Conservation (phyloP, 495 filamentous ascomycete species). For the Penicillium paradoxum region DNA sequence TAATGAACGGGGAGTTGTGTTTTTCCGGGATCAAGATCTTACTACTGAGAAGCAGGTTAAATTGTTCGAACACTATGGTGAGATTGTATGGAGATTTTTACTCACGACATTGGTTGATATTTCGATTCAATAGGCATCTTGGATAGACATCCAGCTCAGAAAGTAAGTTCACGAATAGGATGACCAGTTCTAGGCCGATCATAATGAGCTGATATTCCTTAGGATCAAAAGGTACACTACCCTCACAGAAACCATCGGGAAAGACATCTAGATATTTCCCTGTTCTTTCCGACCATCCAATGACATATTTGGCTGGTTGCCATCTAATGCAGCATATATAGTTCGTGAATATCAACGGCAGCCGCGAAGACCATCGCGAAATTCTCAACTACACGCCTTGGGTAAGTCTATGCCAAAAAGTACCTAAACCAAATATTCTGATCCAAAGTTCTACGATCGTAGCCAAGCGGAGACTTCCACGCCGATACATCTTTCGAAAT, state of each 20-base stretch:
- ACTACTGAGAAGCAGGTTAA: slow-evolving; percentile 48
- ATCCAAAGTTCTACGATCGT: background rate
- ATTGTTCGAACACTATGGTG: slow-evolving; percentile 50
- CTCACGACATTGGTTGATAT: background rate
- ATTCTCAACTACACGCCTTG: slow-evolving; percentile 37
- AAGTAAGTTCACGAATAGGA: slow-evolving; percentile 13
- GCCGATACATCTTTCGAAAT: slow-evolving; percentile 50
- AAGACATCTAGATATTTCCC: no score
- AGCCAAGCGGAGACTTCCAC: slow-evolving; percentile 44
- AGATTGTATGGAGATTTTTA: background rate
- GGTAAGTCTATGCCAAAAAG: slow-evolving; percentile 9
- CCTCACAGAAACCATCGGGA: no score
- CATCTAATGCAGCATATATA: slow-evolving; percentile 3
- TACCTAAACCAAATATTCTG: background rate
- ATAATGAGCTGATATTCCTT: background rate
- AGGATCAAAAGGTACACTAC: slow-evolving; percentile 7
- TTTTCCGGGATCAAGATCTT: slow-evolving; percentile 44
- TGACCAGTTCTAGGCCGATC: background rate
- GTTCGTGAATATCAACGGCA: slow-evolving; percentile 33
- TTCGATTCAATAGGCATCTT: slow-evolving; percentile 20
- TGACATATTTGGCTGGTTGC: no score
- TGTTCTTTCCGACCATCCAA: no score
- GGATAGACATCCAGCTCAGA: slow-evolving; percentile 48
- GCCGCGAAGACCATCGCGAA: slow-evolving; percentile 35
- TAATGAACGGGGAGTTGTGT: slow-evolving; percentile 38